Percentiles rank a stretch among this genome's conserved stretches.
Evolutionary conservation across 345 rosid genomes (phyloP).

Genomic region (Salix purpurea): DNA sequence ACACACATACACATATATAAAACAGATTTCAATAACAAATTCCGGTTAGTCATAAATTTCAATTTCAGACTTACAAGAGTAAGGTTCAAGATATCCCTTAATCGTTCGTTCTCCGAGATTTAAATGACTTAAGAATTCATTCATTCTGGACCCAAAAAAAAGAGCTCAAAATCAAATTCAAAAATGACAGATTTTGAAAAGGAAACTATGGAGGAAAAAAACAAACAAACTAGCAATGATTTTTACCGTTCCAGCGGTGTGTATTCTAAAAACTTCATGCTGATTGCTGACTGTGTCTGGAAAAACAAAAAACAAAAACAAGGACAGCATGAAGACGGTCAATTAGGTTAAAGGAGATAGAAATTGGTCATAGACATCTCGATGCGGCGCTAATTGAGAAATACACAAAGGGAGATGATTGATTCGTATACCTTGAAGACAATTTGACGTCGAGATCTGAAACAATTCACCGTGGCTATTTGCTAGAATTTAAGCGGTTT

Average conservation of each 20-base stretch:
- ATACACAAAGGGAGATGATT: too few relatives aligned
- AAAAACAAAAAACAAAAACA: too few relatives aligned
- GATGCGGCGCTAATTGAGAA: too few relatives aligned
- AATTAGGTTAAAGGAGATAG: too few relatives aligned
- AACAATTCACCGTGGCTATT: too few relatives aligned
- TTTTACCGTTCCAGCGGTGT: conserved; percentile 61
- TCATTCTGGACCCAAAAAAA: conserved; percentile 42
- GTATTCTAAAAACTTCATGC: conserved; percentile 79
- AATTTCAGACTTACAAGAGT: conserved; percentile 56
- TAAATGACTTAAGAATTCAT: conserved; percentile 56
- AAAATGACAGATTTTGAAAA: not conserved
- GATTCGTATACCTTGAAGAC: too few relatives aligned
- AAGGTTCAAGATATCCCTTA: conserved; percentile 74
- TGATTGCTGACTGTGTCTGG: conserved; percentile 9
- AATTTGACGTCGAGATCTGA: too few relatives aligned
- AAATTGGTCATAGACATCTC: too few relatives aligned
- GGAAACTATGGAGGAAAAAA: not conserved
- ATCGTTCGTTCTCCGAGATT: conserved; percentile 76
- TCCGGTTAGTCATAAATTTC: not conserved
- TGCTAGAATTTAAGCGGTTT: too few relatives aligned
- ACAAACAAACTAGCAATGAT: not conserved
- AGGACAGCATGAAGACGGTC: too few relatives aligned
- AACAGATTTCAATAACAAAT: not conserved
- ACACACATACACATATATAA: not conserved
- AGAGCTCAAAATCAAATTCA: too few relatives aligned